These are phyloP conservation scores for Pleoardoris graminearum DNA, from an alignment of 2,329 filamentous ascomycete species.

Conservation along the genomic window DNA sequence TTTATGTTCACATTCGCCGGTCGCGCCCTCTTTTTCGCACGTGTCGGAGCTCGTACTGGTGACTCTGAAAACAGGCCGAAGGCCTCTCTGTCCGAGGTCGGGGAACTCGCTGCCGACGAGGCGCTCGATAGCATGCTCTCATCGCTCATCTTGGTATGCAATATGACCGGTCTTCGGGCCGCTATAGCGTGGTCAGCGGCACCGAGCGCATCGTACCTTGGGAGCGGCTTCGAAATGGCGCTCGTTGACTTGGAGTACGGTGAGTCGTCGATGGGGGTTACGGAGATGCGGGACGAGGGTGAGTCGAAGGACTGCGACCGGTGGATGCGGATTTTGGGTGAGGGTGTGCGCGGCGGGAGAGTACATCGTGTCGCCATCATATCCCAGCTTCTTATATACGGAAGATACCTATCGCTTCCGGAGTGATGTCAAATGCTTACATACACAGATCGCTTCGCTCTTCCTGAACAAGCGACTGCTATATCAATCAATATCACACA, in stretches of 20 bases:
- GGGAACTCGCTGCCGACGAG: conserved; percentile 30
- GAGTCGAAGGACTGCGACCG: conserved; percentile 43
- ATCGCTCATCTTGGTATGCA: conserved; percentile 40
- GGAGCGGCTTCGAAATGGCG: conserved; percentile 24
- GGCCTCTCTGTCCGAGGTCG: conserved; percentile 20
- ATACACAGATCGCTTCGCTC: background rate
- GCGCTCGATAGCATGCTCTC: conserved; percentile 25
- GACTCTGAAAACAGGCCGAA: conserved; percentile 16
- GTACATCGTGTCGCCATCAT: conserved; percentile 16
- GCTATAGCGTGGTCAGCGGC: conserved; percentile 19
- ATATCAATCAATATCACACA: conserved; percentile 4
- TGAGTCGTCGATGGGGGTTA: conserved; percentile 38
- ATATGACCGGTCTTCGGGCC: conserved; percentile 18
- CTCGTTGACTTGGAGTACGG: conserved; percentile 43
- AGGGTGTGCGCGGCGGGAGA: conserved; percentile 37
- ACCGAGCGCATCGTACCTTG: conserved; percentile 28
- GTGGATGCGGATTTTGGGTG: conserved; percentile 41
- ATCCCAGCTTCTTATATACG: background rate
- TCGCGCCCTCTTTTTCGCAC: background rate
- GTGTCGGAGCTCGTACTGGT: background rate
- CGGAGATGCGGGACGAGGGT: conserved; percentile 33
- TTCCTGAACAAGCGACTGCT: background rate
- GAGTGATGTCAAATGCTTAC: background rate
- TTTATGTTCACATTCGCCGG: conserved; percentile 3
- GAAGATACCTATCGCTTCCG: background rate